Evolutionary conservation across 441 rosid species (phyloP).

Genomic region (Gossypium trilobum): DNA sequence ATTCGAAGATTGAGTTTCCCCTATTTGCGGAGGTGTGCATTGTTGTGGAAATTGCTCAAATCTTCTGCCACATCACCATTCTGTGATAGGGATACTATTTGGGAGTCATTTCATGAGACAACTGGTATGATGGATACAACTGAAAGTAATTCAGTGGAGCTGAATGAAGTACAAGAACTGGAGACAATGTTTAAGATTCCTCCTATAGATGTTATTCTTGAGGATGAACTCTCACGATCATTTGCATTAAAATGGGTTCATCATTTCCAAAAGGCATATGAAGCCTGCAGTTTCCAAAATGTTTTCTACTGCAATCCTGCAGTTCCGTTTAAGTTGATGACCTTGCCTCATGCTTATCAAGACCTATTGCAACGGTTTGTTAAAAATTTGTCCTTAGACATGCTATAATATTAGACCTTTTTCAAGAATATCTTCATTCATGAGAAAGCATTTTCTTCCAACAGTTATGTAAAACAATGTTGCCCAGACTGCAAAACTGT

Average conservation of each 20-base stretch:
- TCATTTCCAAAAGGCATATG: constrained; percentile 53
- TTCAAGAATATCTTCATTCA: constrained; percentile 12
- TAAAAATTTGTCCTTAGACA: constrained; percentile 10
- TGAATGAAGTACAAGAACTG: constrained; percentile 50
- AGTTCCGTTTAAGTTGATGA: constrained; percentile 80
- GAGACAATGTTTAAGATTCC: constrained; percentile 81
- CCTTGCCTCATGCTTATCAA: constrained; percentile 75
- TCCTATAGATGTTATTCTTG: constrained; percentile 43
- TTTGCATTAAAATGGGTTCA: constrained; percentile 54
- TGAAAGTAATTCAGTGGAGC: constrained; percentile 36
- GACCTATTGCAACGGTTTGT: constrained; percentile 80
- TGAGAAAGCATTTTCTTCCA: constrained; percentile 15
- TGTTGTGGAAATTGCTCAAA: constrained; percentile 75
- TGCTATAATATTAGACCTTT: not conserved
- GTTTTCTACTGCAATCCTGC: constrained; percentile 48
- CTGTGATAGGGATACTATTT: constrained; percentile 29
- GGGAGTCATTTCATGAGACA: constrained; percentile 28
- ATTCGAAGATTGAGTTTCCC: constrained; percentile 69
- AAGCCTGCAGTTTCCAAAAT: constrained; percentile 25
- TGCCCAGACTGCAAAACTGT: constrained; percentile 55
- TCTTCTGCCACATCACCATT: constrained; percentile 49
- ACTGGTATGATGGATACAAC: constrained; percentile 29
- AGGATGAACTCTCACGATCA: constrained; percentile 46
- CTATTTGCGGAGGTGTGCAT: constrained; percentile 86
- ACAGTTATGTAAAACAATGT: constrained; percentile 71